Evolutionary conservation across 164 flowering plant species (phyloP).

Genomic region (Sextonia rubra): DNA sequence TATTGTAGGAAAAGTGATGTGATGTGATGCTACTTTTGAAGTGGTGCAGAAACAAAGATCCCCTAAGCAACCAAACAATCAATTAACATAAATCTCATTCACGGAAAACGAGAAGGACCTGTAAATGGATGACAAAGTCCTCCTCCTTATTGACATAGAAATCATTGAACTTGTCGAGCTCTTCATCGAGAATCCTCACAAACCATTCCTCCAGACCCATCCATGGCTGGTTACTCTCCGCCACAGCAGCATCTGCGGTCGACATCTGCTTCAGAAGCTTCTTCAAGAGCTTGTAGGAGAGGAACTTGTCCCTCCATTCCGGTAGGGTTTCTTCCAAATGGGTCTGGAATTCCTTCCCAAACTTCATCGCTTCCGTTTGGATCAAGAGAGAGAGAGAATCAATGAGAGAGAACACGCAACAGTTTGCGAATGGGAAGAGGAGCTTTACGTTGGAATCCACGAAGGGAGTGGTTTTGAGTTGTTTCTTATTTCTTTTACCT

Average conservation of each 20-base stretch:
- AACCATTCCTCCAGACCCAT: conserved; percentile 57
- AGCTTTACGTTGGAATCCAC: too few relatives aligned
- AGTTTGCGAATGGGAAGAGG: too few relatives aligned
- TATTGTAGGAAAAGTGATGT: too few relatives aligned
- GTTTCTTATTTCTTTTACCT: too few relatives aligned
- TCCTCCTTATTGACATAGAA: conserved; percentile 85
- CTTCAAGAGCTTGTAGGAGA: conserved; percentile 74
- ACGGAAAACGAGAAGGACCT: conserved; percentile 31
- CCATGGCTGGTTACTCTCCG: conserved; percentile 6
- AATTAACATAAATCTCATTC: too few relatives aligned
- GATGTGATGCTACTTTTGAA: too few relatives aligned
- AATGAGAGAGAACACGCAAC: too few relatives aligned
- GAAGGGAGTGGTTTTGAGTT: too few relatives aligned
- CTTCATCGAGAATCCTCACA: conserved; percentile 56
- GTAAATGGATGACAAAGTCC: conserved; percentile 70
- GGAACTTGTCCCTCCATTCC: conserved; percentile 84
- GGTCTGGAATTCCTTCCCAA: conserved; percentile 71
- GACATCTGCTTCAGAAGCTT: conserved; percentile 61
- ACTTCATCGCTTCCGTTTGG: conserved; percentile 43
- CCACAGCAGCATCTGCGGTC: background rate
- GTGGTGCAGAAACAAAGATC: too few relatives aligned
- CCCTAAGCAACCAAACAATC: too few relatives aligned
- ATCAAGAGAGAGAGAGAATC: too few relatives aligned
- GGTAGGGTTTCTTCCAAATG: conserved; percentile 80
- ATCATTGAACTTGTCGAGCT: conserved; percentile 80